A percentile compares a stretch with the other conserved stretches of the same genome.
These are phyloP conservation scores for Cardamine occulta DNA, from an alignment of 345 rosid genomes.

Conservation along the genomic window DNA sequence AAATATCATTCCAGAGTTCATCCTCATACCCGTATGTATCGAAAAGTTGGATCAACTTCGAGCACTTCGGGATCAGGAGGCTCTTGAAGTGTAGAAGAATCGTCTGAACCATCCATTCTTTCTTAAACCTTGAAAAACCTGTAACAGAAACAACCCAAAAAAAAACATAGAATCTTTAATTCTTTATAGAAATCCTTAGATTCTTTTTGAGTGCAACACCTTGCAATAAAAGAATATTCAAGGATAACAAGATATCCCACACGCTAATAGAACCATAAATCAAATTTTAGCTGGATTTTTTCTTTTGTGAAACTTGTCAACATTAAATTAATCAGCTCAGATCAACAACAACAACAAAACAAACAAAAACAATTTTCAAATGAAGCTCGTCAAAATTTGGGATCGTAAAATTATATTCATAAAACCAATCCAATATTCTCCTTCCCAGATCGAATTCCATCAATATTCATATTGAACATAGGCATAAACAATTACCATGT, in stretches of 20 bases:
- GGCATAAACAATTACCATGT: constrained; percentile 7
- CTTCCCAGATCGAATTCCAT: neutral
- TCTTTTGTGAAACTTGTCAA: constrained; percentile 4
- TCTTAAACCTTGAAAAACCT: constrained; percentile 31
- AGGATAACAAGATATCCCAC: neutral
- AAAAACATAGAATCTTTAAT: constrained; percentile 21
- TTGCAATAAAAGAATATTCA: constrained; percentile 19
- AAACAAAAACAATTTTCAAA: neutral
- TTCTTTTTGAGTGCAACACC: constrained; percentile 12
- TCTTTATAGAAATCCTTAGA: neutral
- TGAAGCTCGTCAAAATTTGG: constrained; percentile 10
- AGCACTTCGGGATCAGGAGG: constrained; percentile 69
- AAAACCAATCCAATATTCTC: constrained; percentile 18
- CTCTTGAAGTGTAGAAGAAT: constrained; percentile 49
- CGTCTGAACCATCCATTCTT: constrained; percentile 50
- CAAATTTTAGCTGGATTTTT: neutral
- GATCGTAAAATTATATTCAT: constrained; percentile 2
- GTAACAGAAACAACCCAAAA: constrained; percentile 17
- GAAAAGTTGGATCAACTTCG: constrained; percentile 69
- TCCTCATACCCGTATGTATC: constrained; percentile 60
- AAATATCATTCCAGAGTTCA: neutral
- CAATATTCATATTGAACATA: constrained; percentile 5
- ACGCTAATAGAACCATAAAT: constrained; percentile 10
- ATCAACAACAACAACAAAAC: neutral
- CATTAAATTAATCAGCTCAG: constrained; percentile 1